phyloP scores from a whole-genome alignment of 2,329 filamentous ascomycete species.

The Phialophora verrucosa region DNA sequence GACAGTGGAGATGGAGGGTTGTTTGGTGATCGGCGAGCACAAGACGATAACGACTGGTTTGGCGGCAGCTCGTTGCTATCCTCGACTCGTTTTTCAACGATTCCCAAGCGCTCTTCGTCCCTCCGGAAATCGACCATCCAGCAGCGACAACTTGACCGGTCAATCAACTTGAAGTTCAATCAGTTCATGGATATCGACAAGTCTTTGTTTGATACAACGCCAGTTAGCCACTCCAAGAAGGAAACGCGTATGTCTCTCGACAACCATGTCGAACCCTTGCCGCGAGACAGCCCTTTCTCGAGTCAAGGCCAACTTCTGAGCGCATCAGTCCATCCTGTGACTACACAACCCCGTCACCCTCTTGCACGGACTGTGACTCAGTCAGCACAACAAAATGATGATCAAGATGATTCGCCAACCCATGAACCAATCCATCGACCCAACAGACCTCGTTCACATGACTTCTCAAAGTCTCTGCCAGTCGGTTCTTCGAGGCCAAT shows the following conservation, averaged over 20 bases:
- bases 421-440: conserved; percentile 64
- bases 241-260: conserved; percentile 79
- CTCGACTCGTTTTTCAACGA: conserved; percentile 57
- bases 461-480: conserved; percentile 72
- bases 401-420: conserved; percentile 73
- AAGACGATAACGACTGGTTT: conserved; percentile 43
- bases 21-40: conserved; percentile 39
- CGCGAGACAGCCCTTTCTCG: conserved; percentile 70
- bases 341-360: conserved; percentile 67
- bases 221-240: conserved; percentile 61
- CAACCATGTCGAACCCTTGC: conserved; percentile 70
- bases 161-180: conserved; percentile 44
- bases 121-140: conserved; percentile 86
- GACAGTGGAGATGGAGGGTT: conserved; percentile 41
- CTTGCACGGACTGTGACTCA: conserved; percentile 85
- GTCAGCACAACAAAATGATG: conserved; percentile 80
- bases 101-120: conserved; percentile 74
- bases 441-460: conserved; percentile 44
- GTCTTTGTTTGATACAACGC: conserved; percentile 50
- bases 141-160: conserved; percentile 76
- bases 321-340: conserved; percentile 59
- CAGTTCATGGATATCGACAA: conserved; percentile 54
- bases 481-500: conserved; percentile 65
- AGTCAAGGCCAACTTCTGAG: conserved; percentile 59
- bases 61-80: conserved; percentile 41